Conservation (phyloP, 345 rosid genomes). For the Gossypium mustelinum region DNA sequence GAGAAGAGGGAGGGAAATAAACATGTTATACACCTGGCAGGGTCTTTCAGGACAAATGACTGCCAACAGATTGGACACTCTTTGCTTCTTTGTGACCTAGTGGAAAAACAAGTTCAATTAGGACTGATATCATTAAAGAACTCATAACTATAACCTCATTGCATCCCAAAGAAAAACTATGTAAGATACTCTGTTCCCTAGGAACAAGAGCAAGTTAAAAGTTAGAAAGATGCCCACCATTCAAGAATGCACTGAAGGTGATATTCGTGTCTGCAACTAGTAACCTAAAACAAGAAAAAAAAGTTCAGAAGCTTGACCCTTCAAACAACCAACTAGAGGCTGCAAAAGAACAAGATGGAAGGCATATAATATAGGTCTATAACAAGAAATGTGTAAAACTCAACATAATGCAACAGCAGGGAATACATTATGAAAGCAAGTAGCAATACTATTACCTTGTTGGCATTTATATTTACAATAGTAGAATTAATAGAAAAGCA, state of each 20-base stretch:
- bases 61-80: slow-evolving; percentile 97
- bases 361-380: not conserved
- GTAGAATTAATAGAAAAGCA: not conserved
- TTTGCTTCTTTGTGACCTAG: slow-evolving; percentile 93
- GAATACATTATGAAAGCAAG: not conserved
- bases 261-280: slow-evolving; percentile 90
- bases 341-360: not conserved
- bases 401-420: not conserved
- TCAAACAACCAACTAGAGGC: not conserved
- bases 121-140: not conserved
- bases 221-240: slow-evolving; percentile 40
- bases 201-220: slow-evolving; percentile 2
- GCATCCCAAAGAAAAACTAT: not conserved
- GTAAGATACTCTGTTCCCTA: not conserved
- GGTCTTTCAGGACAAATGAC: slow-evolving; percentile 56
- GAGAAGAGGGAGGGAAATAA: not conserved
- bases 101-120: slow-evolving; percentile 18
- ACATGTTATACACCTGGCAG: slow-evolving; percentile 45
- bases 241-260: slow-evolving; percentile 95
- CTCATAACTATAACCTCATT: not conserved
- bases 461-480: not conserved
- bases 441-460: not conserved
- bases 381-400: not conserved
- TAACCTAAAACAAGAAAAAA: slow-evolving; percentile 45
- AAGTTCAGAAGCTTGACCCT: slow-evolving; percentile 2